Percentiles rank a stretch among this genome's conserved stretches.
phyloP scores from a whole-genome alignment of 768 basidiomycete genomes.

The Suillus bovinus region DNA sequence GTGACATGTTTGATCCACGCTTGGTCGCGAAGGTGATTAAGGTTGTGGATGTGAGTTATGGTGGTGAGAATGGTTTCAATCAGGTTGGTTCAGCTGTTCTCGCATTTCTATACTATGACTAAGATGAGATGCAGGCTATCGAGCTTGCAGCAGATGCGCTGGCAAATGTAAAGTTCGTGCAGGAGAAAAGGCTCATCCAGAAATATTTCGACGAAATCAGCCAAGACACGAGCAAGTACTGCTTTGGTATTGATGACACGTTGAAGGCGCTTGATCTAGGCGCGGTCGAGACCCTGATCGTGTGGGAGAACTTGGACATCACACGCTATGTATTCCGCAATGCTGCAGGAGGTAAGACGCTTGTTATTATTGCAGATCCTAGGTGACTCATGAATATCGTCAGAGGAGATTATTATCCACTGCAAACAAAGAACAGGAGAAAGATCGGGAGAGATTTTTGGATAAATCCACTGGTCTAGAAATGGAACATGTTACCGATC shows the following conservation, averaged over 20 bases:
- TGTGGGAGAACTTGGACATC: conserved; percentile 97
- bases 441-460: conserved; percentile 90
- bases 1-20: conserved; percentile 93
- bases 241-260: conserved; percentile 97
- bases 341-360: conserved; percentile 75
- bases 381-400: not conserved
- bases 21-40: conserved; percentile 93
- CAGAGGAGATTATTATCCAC: conserved; percentile 85
- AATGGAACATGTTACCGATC: conserved; percentile 89
- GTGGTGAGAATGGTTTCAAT: conserved; percentile 99
- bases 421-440: conserved; percentile 80
- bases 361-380: conserved; percentile 1
- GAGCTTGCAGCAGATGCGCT: conserved; percentile 95
- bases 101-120: conserved; percentile 4
- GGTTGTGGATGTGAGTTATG: conserved; percentile 97
- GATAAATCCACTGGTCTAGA: conserved; percentile 95
- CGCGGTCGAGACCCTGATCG: conserved; percentile 94
- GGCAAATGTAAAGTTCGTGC: conserved; percentile 98
- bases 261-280: conserved; percentile 96
- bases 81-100: conserved; percentile 58
- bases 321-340: conserved; percentile 88
- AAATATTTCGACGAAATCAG: conserved; percentile 99
- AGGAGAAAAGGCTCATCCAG: conserved; percentile 97
- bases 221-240: conserved; percentile 93
- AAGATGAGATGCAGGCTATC: conserved; percentile 66